A percentile compares a stretch with the other conserved stretches of the same genome.
Conservation (phyloP, 495 filamentous ascomycete genomes). For the Annulohypoxylon moriforme region DNA sequence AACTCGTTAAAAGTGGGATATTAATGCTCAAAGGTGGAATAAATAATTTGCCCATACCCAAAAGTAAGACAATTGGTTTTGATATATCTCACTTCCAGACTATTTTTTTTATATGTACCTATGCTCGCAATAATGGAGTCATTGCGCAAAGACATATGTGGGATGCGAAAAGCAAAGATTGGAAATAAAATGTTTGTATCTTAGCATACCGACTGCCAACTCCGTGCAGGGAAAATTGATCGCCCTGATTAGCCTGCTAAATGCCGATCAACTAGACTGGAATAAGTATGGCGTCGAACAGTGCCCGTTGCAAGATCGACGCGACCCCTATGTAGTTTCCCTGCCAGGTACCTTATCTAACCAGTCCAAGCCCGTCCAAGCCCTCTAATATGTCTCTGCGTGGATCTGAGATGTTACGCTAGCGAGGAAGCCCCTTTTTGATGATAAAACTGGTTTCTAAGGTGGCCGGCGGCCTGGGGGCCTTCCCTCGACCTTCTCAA, state of each 20-base stretch:
- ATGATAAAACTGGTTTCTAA: neutral
- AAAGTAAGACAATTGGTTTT: neutral
- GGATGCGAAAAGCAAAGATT: neutral
- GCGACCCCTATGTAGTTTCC: conserved; percentile 19
- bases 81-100: neutral
- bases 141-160: neutral
- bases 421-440: conserved; percentile 21
- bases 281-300: conserved; percentile 39
- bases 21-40: neutral
- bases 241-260: neutral
- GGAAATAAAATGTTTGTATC: conserved; percentile 1
- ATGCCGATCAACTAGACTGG: conserved; percentile 38
- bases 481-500: conserved; percentile 17
- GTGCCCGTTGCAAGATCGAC: conserved; percentile 32
- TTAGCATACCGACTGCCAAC: neutral
- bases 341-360: conserved; percentile 27
- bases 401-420: conserved; percentile 9
- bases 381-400: too few relatives aligned
- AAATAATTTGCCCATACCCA: neutral
- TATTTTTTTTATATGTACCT: neutral
- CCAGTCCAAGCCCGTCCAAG: too few relatives aligned
- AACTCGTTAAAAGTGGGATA: neutral
- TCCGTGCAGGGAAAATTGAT: neutral
- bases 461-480: neutral
- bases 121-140: neutral